Evolutionary conservation across 139 green algal genomes (phyloP).

Genomic region (Dunaliella primolecta): DNA sequence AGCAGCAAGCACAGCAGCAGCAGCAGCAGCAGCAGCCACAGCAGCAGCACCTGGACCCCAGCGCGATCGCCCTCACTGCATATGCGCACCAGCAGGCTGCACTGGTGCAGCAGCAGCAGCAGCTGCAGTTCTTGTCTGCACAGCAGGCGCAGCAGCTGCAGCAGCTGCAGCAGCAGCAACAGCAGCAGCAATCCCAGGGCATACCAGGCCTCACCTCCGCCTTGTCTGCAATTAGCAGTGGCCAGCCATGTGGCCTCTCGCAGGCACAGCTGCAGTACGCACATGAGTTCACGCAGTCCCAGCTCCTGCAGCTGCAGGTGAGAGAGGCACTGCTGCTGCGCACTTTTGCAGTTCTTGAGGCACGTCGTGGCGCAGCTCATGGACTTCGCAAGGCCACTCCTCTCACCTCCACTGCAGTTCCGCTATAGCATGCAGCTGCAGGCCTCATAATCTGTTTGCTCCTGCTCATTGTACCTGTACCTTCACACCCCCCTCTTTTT

Average conservation of each 20-base stretch:
- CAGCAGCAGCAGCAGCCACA: neutral
- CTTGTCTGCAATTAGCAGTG: neutral
- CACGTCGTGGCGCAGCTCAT: too few relatives aligned
- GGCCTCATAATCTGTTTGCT: too few relatives aligned
- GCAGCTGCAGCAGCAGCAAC: neutral
- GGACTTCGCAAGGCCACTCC: too few relatives aligned
- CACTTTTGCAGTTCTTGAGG: too few relatives aligned
- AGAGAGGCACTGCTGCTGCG: too few relatives aligned
- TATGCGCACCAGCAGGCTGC: conserved; percentile 2
- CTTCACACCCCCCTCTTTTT: too few relatives aligned
- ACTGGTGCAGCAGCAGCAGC: neutral
- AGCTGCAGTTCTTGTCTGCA: neutral
- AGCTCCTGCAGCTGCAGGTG: conserved; percentile 7
- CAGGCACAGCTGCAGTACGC: neutral
- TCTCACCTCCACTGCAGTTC: too few relatives aligned
- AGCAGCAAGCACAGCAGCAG: neutral
- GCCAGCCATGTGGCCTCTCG: neutral
- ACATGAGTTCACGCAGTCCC: neutral
- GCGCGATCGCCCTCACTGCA: neutral
- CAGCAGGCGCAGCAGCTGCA: conserved; percentile 6
- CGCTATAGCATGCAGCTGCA: too few relatives aligned
- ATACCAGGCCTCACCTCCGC: neutral
- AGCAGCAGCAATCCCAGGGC: neutral
- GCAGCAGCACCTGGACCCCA: neutral
- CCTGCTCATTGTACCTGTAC: too few relatives aligned